Percentiles rank a stretch among this genome's conserved stretches.
Evolutionary conservation across 129 eudicot genomes (phyloP).

Genomic region (Pittosporum tobira): DNA sequence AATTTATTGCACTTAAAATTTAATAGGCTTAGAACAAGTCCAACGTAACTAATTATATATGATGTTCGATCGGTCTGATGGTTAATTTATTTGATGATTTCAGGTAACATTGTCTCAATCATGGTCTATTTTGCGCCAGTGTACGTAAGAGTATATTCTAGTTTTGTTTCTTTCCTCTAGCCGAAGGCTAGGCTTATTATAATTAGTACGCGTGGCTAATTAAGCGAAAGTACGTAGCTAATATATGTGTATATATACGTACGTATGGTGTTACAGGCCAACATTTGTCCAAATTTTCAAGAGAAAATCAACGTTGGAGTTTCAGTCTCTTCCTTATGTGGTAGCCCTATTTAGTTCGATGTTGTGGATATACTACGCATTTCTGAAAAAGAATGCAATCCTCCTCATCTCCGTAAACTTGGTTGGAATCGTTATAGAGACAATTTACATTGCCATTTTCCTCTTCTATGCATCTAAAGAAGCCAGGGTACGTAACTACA

Average conservation of each 20-base stretch:
- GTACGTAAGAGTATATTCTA: too few species aligned
- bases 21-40: too few species aligned
- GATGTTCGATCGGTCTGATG: too few species aligned
- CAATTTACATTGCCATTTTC: slow-evolving; percentile 61
- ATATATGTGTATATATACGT: too few species aligned
- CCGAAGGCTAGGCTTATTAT: too few species aligned
- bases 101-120: slow-evolving; percentile 66
- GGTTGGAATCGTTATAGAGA: slow-evolving; percentile 61
- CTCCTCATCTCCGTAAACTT: slow-evolving; percentile 73
- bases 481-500: slow-evolving; percentile 55
- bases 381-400: slow-evolving; percentile 41
- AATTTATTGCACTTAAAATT: too few species aligned
- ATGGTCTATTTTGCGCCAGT: slow-evolving; percentile 68
- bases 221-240: too few species aligned
- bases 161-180: too few species aligned
- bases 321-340: slow-evolving; percentile 61
- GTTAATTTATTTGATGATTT: too few species aligned
- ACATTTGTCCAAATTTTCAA: slow-evolving; percentile 52
- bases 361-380: slow-evolving; percentile 76
- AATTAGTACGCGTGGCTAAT: too few species aligned
- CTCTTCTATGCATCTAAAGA: slow-evolving; percentile 50
- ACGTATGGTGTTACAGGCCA: slow-evolving; percentile 40
- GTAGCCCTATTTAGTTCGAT: slow-evolving; percentile 60
- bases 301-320: slow-evolving; percentile 74
- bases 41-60: neutral